phyloP scores from a whole-genome alignment of 78 protist genomes.

The Chrysochromulina parva region DNA sequence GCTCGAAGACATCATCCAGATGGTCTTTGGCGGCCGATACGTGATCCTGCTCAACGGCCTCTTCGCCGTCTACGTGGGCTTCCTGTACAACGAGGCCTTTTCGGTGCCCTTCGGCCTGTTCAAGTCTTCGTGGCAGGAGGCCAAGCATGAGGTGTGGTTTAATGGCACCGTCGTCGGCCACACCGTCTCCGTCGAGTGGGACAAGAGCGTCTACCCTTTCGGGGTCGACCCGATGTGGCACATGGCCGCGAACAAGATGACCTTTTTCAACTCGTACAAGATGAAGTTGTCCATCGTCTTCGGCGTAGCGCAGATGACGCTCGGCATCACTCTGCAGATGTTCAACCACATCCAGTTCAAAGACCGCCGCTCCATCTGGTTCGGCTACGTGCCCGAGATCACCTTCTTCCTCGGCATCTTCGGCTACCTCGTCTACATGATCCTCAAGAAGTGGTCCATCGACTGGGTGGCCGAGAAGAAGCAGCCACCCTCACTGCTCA shows the following conservation, averaged over 20 bases:
- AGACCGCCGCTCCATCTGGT: constrained; percentile 57
- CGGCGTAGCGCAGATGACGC: constrained; percentile 93
- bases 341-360: constrained; percentile 72
- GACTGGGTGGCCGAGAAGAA: constrained; percentile 25
- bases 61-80: constrained; percentile 94
- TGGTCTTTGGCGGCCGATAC: constrained; percentile 87
- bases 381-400: constrained; percentile 80
- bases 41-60: constrained; percentile 86
- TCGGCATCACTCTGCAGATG: constrained; percentile 82
- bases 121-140: constrained; percentile 13
- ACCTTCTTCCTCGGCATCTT: constrained; percentile 92
- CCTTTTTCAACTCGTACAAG: constrained; percentile 95
- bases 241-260: constrained; percentile 72
- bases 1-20: not conserved
- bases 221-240: constrained; percentile 90
- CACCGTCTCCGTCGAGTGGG: too few species aligned
- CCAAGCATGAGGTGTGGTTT: too few species aligned
- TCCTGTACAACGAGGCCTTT: constrained; percentile 97
- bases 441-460: constrained; percentile 84
- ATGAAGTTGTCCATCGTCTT: constrained; percentile 98
- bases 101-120: too few species aligned
- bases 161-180: too few species aligned
- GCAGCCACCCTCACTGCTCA: constrained; percentile 66
- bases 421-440: constrained; percentile 86
- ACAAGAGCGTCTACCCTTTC: constrained; percentile 53